A percentile compares a stretch with the other conserved stretches of the same genome.
These are phyloP conservation scores for Oryza meyeriana DNA, from an alignment of 176 grass and related monocot species.

Conservation along the genomic window DNA sequence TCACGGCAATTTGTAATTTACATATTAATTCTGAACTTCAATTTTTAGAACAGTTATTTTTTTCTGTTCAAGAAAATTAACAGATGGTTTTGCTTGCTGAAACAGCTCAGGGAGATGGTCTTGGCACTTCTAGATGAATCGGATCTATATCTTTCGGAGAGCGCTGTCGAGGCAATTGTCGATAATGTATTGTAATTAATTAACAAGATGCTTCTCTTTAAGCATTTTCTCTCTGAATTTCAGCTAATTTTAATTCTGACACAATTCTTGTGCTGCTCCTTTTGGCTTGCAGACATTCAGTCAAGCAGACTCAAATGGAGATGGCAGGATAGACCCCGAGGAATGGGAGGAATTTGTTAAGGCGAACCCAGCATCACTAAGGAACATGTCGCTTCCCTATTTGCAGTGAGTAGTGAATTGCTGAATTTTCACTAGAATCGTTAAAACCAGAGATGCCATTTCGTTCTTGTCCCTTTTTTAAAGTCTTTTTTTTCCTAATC, in stretches of 20 bases:
- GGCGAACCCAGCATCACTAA: constrained; percentile 59
- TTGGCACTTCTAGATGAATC: constrained; percentile 70
- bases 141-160: constrained; percentile 51
- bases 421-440: not conserved
- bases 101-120: constrained; percentile 79
- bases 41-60: not conserved
- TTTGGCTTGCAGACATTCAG: constrained; percentile 59
- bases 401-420: constrained; percentile 43
- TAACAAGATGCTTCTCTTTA: not conserved
- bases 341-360: constrained; percentile 80
- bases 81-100: not conserved
- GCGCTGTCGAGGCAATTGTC: constrained; percentile 52
- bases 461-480: not conserved
- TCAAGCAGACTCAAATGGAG: constrained; percentile 70
- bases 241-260: not conserved
- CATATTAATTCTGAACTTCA: not conserved
- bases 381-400: constrained; percentile 86
- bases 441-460: not conserved
- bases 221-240: not conserved
- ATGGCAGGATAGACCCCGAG: constrained; percentile 68
- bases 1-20: not conserved
- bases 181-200: constrained; percentile 41
- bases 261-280: not conserved
- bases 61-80: not conserved
- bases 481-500: not conserved